These are phyloP conservation scores for Globisporangium nodosum DNA, from an alignment of 352 stramenopile species.

Conservation along the genomic window DNA sequence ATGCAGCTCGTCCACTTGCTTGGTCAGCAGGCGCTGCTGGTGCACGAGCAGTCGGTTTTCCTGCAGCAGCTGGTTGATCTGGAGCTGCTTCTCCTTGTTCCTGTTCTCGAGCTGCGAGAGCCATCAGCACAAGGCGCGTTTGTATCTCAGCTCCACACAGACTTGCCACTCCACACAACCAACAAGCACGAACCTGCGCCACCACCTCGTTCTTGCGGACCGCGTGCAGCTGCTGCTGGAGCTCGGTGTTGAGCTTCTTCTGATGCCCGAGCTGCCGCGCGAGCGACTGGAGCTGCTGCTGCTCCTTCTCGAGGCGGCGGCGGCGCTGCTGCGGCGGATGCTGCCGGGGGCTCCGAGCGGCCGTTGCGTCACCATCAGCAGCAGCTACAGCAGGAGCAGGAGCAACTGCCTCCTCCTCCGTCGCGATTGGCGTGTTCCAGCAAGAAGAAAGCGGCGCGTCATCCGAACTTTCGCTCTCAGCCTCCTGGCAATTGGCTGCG, in stretches of 20 bases:
- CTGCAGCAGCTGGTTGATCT: conserved; percentile 46
- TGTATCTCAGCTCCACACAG: background rate
- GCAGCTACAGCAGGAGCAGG: background rate
- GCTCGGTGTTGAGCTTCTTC: conserved; percentile 39
- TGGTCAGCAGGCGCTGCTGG: conserved; percentile 41
- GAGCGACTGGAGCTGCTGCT: conserved; percentile 18
- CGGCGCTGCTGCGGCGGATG: background rate
- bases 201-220: conserved; percentile 47
- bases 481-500: background rate
- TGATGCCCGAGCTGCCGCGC: conserved; percentile 34
- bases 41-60: conserved; percentile 59
- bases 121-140: too few species aligned
- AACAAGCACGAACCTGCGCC: conserved; percentile 23
- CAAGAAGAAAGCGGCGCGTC: background rate
- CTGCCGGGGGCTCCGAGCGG: background rate
- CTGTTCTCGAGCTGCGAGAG: conserved; percentile 53
- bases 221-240: conserved; percentile 40
- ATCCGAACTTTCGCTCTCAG: background rate
- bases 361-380: background rate
- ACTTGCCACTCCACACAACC: background rate
- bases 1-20: conserved; percentile 59
- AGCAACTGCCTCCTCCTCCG: background rate
- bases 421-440: background rate
- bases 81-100: conserved; percentile 53
- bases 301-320: conserved; percentile 7